phyloP scores from a whole-genome alignment of 352 stramenopile species.

The Globisporangium solare region DNA sequence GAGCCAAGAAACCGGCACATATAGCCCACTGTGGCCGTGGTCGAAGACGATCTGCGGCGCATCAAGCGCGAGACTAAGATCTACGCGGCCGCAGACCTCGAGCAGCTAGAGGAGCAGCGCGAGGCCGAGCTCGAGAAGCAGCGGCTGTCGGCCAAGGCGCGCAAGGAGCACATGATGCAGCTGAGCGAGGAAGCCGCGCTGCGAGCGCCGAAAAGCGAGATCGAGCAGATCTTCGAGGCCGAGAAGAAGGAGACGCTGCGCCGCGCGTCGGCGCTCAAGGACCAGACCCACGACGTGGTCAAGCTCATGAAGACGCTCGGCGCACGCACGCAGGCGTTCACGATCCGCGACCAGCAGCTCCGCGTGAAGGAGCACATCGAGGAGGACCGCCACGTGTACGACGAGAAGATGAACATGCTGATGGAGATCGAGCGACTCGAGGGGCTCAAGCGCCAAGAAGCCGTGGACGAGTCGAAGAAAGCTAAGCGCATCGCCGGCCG shows the following conservation, averaged over 20 bases:
- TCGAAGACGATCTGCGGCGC: conserved; percentile 39
- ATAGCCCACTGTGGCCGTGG: conserved; percentile 23
- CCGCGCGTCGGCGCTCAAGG: conserved; percentile 50
- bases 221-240: conserved; percentile 67
- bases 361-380: conserved; percentile 59
- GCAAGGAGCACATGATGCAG: conserved; percentile 79
- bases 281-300: conserved; percentile 87
- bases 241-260: conserved; percentile 63
- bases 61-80: conserved; percentile 75
- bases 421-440: conserved; percentile 94
- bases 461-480: conserved; percentile 86
- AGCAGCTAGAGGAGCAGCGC: conserved; percentile 47
- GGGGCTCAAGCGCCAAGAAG: conserved; percentile 88
- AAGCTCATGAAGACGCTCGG: conserved; percentile 93
- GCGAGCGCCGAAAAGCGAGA: conserved; percentile 69
- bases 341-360: conserved; percentile 92
- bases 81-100: conserved; percentile 41
- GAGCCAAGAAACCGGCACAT: too few relatives aligned
- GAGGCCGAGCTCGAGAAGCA: conserved; percentile 55
- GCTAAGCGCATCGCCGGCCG: conserved; percentile 75
- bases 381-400: conserved; percentile 84
- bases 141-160: conserved; percentile 53
- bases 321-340: conserved; percentile 89
- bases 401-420: conserved; percentile 91
- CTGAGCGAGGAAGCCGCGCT: conserved; percentile 56